Conservation (phyloP, 2,329 filamentous ascomycete genomes). For the Verticillium nubilum region DNA sequence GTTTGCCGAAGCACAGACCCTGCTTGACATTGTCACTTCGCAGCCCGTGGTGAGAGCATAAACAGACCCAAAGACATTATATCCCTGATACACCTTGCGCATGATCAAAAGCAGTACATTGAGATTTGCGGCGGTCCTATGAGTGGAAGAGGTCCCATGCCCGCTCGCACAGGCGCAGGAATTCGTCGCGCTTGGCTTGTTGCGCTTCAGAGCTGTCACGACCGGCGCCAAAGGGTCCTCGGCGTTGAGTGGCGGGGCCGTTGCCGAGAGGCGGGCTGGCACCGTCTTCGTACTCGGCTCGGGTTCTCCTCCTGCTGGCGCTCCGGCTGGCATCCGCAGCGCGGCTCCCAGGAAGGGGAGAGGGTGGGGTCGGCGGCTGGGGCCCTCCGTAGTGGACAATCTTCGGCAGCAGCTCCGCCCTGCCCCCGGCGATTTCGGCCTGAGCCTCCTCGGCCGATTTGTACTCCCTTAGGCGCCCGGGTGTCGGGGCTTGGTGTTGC, state of each 20-base stretch:
- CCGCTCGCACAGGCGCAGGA: conserved; percentile 76
- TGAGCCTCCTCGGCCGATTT: conserved; percentile 95
- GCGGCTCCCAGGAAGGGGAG: conserved; percentile 55
- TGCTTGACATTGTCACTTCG: background rate
- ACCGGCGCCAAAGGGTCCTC: conserved; percentile 73
- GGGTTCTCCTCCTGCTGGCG: conserved; percentile 65
- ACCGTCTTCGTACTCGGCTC: conserved; percentile 92
- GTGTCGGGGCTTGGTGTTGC: conserved; percentile 45
- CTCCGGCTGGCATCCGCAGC: conserved; percentile 48
- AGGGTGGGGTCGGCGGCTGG: conserved; percentile 88
- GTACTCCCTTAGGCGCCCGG: conserved; percentile 73
- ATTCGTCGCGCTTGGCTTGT: conserved; percentile 86
- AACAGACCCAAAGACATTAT: conserved; percentile 10
- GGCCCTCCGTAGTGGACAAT: conserved; percentile 93
- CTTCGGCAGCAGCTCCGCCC: conserved; percentile 86
- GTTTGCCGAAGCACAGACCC: background rate
- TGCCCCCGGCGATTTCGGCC: conserved; percentile 81
- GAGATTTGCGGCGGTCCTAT: conserved; percentile 34
- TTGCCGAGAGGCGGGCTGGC: conserved; percentile 78
- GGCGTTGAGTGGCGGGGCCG: conserved; percentile 55
- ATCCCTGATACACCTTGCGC: conserved; percentile 4
- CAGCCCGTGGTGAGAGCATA: background rate
- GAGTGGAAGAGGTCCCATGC: conserved; percentile 98
- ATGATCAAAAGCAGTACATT: background rate
- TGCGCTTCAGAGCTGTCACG: conserved; percentile 79